Percentiles rank a stretch among this genome's conserved stretches.
Conservation (phyloP, 2,329 filamentous ascomycete species). For the Pleomassaria siparia region DNA sequence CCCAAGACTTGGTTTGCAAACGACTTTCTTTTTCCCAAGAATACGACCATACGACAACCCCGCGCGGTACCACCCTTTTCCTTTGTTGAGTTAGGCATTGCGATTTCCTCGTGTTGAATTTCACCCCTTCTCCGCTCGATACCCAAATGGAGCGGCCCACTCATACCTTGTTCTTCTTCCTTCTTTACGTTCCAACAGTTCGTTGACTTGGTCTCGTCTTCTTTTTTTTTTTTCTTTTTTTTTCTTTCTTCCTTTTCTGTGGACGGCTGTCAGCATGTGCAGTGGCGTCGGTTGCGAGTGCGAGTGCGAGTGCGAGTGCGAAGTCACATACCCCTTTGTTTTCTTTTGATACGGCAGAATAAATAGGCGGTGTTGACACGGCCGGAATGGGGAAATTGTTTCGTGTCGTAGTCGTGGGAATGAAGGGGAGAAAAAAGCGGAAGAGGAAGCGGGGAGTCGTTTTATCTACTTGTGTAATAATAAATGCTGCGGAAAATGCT, state of each 20-base stretch:
- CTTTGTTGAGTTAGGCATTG: constrained; percentile 14
- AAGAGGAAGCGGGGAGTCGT: not conserved
- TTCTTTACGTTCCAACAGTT: not conserved
- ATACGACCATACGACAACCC: constrained; percentile 20
- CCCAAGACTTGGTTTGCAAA: constrained; percentile 12
- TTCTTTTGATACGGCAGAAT: not conserved
- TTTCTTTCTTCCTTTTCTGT: not conserved
- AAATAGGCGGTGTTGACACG: constrained; percentile 2
- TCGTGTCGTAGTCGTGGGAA: not conserved
- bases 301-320: not conserved
- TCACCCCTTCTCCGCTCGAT: not conserved
- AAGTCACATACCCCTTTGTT: not conserved
- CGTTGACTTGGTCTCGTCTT: not conserved
- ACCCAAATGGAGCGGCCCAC: not conserved
- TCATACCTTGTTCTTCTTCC: too few relatives aligned
- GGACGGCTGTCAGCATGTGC: not conserved
- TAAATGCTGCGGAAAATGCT: constrained; percentile 26
- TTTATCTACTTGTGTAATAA: constrained; percentile 28
- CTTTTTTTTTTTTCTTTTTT: not conserved
- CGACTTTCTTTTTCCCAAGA: constrained; percentile 7
- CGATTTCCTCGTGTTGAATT: not conserved
- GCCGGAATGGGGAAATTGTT: constrained; percentile 2
- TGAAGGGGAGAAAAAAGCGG: not conserved
- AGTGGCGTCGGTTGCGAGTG: not conserved
- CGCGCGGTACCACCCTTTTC: constrained; percentile 8